Evolutionary conservation across 257 asterid species (phyloP).

Genomic region (Lycium ferocissimum): DNA sequence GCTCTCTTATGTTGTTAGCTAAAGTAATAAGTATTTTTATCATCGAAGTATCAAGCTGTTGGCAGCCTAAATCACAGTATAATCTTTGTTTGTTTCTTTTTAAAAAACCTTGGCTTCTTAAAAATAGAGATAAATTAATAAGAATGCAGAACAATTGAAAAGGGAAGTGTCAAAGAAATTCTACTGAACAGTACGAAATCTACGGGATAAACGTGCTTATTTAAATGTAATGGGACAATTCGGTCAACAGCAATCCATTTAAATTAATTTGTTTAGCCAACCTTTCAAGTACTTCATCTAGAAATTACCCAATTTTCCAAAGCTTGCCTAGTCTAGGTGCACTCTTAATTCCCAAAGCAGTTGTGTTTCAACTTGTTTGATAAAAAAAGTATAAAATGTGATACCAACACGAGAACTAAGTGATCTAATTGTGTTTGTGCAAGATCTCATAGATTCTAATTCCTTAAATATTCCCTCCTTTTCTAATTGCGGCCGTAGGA

Average conservation of each 20-base stretch:
- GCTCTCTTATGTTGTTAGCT: too few relatives aligned
- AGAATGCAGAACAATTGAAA: neutral
- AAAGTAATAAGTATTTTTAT: too few relatives aligned
- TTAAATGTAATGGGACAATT: neutral
- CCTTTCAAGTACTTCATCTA: neutral
- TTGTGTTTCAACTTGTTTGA: neutral
- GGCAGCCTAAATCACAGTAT: too few relatives aligned
- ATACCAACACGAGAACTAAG: neutral
- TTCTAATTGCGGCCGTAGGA: neutral
- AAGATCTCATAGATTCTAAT: neutral
- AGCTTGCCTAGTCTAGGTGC: neutral
- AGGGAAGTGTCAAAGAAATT: neutral
- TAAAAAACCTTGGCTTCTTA: neutral
- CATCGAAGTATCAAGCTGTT: too few relatives aligned
- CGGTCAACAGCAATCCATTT: neutral
- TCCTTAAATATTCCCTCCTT: neutral
- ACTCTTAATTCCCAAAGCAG: neutral
- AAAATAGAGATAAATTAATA: neutral
- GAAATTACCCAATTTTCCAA: slow-evolving; percentile 11
- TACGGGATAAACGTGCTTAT: neutral
- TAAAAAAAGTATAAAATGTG: neutral
- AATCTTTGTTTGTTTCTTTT: too few relatives aligned
- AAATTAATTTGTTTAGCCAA: neutral
- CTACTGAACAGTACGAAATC: neutral
- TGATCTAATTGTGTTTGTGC: neutral